Base-by-base conservation (phyloP, 306 rosid species). In the Rosa rugosa region DNA sequence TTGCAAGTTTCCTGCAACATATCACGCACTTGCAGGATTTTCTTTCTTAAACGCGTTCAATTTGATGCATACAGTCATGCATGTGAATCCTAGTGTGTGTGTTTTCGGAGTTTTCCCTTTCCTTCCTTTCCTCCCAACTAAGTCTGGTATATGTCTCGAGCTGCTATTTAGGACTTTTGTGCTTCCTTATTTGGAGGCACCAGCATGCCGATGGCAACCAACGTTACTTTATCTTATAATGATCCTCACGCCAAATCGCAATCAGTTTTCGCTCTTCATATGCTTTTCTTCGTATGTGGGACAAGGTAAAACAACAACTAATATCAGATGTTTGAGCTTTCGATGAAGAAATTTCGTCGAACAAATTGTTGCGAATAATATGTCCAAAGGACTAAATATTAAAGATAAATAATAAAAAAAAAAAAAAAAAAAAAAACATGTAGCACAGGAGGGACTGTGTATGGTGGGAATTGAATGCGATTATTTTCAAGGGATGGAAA, bases 121-220 rank as follows among this genome's bases (percentile, higher is more conserved):
- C 36, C 36, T 57, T 22, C 27, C 63, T 60, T 22, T 1, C 34
- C 65, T 23, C 65, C 66, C 38, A n/a, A n/a, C 27, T 34, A 13
- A 53, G 22, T 18, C 56, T 14, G 56, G 50, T 9, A 0, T 14
- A 34, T 27, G 42, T 34, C 42, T 63, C 71, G 71, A 69, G 79
- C 72, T 45, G 79, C 62, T 75, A 46, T 75, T 62, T 46, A 47
- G 6, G 79, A 75, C 79, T 75, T 75, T 18, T 20, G 62, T 75
- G 71, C 34, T 27, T 75, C 60, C 60, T 62, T 45, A 3, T 46
- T 75, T 75, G 46, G 72, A 6, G 62, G 79, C 57, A 75, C 34
- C 44, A 62, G 78, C 78, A 41, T 57, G 77, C 77, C 77, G 3
- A 56, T 73, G 38, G 53, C 25, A 56, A 20, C 77, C 77, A 11